Evolutionary conservation across 176 grass and related monocot genomes (phyloP), one percentile per base, ranked within the genome.

Genomic region (Themeda triandra): DNA sequence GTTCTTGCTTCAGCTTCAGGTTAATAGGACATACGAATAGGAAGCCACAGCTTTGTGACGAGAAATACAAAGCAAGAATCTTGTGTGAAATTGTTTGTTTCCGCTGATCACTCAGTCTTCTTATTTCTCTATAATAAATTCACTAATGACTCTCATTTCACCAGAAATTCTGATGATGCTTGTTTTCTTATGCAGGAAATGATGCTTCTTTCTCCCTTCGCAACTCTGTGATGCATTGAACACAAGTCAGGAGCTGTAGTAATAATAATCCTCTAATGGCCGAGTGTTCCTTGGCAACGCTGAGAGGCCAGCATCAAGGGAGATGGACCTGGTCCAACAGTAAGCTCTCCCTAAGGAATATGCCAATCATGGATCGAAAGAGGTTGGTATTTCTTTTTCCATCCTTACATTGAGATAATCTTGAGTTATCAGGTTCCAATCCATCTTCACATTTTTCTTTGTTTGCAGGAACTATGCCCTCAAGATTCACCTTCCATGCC

Each of bases 221-320:
- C 15, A 63, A 13, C 28, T 73, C 58, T 58, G 35, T 58, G 66
- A 86, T 83, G 79, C 42, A 39, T 53, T 86, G 84, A 86, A 5
- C 44, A 30, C 17, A 62, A 73, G 7, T 23, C 35, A 1, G 28
- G 11, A 66, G 42, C n/a, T 14, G 18, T 60, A 13, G 4, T 13
- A 25, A 33, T 60, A 13, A 2, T 13, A 25, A 33, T 48, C 36
- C 53, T 80, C 82, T 76, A 69, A 94, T 94, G 92, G 87, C 89
- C 13, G 84, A 74, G 36, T 94, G 86, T 87, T 86, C 92, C 24
- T 84, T 92, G 70, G 81, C 73, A 13, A 85, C 87, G 59, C 54
- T 85, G 36, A 80, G 84, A 71, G 84, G 86, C 33, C 92, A 81
- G 27, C 45, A 73, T 73, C 63, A 40, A 78, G 71, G 87, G 29